phyloP scores from a whole-genome alignment of 2,329 filamentous ascomycete genomes.

The Diaporthe eres region DNA sequence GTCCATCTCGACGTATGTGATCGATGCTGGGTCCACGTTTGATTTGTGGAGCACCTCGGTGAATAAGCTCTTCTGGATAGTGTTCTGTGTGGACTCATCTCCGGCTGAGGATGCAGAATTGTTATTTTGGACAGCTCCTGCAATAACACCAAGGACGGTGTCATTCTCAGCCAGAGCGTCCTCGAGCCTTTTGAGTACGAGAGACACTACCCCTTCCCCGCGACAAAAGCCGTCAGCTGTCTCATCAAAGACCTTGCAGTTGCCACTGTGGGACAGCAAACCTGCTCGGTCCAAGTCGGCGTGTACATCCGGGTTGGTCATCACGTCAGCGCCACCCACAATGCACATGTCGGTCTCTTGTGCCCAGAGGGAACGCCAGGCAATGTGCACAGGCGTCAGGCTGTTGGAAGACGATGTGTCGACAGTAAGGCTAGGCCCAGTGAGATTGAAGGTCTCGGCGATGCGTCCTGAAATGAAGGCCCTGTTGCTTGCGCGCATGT shows the following conservation, averaged over 20 bases:
- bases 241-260: conserved; percentile 51
- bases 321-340: conserved; percentile 72
- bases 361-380: conserved; percentile 67
- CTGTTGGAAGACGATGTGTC: conserved; percentile 56
- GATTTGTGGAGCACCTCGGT: conserved; percentile 78
- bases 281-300: conserved; percentile 73
- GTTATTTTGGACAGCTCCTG: conserved; percentile 71
- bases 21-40: conserved; percentile 80
- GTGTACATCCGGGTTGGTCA: conserved; percentile 76
- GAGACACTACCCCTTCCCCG: conserved; percentile 60
- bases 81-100: conserved; percentile 73
- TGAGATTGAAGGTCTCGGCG: conserved; percentile 53
- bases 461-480: conserved; percentile 52
- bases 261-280: conserved; percentile 65
- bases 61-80: conserved; percentile 63
- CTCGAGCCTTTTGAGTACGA: conserved; percentile 63
- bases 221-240: conserved; percentile 64
- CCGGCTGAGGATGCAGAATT: conserved; percentile 71
- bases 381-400: conserved; percentile 56
- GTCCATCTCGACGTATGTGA: conserved; percentile 91
- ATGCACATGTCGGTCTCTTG: conserved; percentile 75
- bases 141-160: conserved; percentile 46
- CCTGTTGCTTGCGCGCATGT: conserved; percentile 48
- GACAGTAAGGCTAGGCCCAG: conserved; percentile 51
- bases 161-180: conserved; percentile 63